Evolutionary conservation across 2,329 filamentous ascomycete species (phyloP), one percentile per base, ranked within the genome.

Genomic region (Fusarium hainanense): DNA sequence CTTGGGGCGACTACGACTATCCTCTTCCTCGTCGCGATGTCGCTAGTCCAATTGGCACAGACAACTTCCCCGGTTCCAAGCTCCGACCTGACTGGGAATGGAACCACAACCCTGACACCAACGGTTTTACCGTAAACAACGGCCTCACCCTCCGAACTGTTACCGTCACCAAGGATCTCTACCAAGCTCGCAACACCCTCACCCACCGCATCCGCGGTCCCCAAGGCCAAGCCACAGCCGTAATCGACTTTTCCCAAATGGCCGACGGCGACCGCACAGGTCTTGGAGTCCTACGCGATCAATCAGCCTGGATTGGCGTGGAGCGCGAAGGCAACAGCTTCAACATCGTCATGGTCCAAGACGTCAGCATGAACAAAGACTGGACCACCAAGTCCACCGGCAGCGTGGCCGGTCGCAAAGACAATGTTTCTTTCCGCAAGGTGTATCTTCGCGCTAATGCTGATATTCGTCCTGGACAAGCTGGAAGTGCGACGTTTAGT

Each of bases 1-100:
- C 41, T 13, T 63, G 60, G 58, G 60, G 60, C 4, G 37, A 63
- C 9, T 63, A 63, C 10, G 49, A 63, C 2, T 63, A 63, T 14
- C 60, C 60, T 3, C 58, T 63, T 0, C 20, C 60, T 0, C 60
- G 44, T 14, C 58, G 14, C 6, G 34, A 50, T 0, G 60, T 63
- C 3, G 28, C 58, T 2, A 63, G 50, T 7, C 34, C 43, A 2
- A 48, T 63, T 0, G 60, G 60, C 4, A 63, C 37, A 1, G 49
- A 63, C 14, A 57, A 46, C 1, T 63, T 63, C 20, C 9, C 60
- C 10, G 58, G 60, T 2, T 25, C 43, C 4, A 34, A n/a, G 12
- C 60, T 63, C 1, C 27, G 60, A 30, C 5, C 44, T 0, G 60
- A 63, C 3, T 63, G 60, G 60, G 58, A 63, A 21, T 63, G 60